Evolutionary conservation across 228 moss, liverwort and hornwort genomes (phyloP).

Genomic region (Sphagnum fallax): DNA sequence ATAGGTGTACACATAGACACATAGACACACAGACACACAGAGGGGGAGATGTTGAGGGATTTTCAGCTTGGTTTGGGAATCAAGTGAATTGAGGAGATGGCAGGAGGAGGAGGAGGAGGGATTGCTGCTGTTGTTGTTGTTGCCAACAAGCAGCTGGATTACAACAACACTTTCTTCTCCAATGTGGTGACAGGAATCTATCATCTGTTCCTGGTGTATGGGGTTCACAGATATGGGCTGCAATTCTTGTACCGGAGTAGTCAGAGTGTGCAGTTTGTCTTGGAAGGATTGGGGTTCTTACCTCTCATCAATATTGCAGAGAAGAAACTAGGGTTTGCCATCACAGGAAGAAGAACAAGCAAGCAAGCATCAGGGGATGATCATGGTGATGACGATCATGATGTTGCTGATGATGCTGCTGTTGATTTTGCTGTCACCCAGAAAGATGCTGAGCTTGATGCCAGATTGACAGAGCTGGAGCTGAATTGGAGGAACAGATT

Average conservation of each 20-base stretch:
- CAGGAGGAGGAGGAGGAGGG: too few relatives aligned
- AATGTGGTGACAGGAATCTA: conserved; percentile 6
- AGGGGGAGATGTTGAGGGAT: too few relatives aligned
- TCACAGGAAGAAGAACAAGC: not conserved
- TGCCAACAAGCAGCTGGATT: too few relatives aligned
- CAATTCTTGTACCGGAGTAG: too few relatives aligned
- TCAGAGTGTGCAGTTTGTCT: not conserved
- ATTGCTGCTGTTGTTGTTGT: too few relatives aligned
- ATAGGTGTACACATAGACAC: too few relatives aligned
- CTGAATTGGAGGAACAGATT: not conserved
- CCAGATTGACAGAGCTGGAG: not conserved
- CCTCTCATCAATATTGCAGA: not conserved
- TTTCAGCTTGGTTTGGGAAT: too few relatives aligned
- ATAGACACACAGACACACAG: too few relatives aligned
- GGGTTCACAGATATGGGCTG: not conserved
- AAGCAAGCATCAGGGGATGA: too few relatives aligned
- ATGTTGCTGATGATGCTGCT: not conserved
- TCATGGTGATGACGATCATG: too few relatives aligned
- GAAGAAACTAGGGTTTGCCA: not conserved
- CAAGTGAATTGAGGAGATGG: too few relatives aligned
- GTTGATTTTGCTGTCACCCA: not conserved
- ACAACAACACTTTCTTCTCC: conserved; percentile 1
- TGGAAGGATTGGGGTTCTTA: not conserved
- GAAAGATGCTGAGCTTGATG: not conserved
- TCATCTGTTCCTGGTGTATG: not conserved